Conservation (phyloP, 495 filamentous ascomycete genomes). For the Hypoxylon fragiforme region DNA sequence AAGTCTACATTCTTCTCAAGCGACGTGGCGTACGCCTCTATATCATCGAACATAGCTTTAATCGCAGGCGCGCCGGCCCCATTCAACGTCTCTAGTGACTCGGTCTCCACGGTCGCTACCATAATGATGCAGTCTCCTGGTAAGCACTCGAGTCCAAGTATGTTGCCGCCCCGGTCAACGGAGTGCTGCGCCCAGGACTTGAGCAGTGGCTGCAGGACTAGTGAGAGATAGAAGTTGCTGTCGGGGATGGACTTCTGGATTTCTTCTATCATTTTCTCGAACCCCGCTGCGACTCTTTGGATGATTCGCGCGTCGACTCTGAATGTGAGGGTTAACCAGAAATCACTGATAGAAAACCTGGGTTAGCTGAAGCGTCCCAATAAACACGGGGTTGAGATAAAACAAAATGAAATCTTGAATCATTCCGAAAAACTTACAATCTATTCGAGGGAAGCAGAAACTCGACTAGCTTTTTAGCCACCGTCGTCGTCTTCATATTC, state of each 20-base stretch:
- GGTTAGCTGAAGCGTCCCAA: neutral
- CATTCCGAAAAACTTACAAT: slow-evolving; percentile 14
- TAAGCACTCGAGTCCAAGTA: slow-evolving; percentile 52
- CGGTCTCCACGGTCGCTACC: slow-evolving; percentile 14
- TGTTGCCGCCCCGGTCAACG: slow-evolving; percentile 54
- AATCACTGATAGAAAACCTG: slow-evolving; percentile 15
- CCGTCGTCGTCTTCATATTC: slow-evolving; percentile 27
- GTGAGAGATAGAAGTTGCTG: slow-evolving; percentile 43
- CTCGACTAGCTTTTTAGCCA: slow-evolving; percentile 26
- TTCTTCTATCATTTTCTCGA: slow-evolving; percentile 27
- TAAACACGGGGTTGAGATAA: neutral
- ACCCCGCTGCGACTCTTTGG: slow-evolving; percentile 19
- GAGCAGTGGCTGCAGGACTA: slow-evolving; percentile 55
- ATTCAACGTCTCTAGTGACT: slow-evolving; percentile 19
- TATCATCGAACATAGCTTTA: slow-evolving; percentile 7
- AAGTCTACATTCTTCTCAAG: slow-evolving; percentile 13
- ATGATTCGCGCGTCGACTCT: slow-evolving; percentile 35
- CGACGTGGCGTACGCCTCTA: slow-evolving; percentile 11
- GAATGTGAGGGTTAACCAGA: slow-evolving; percentile 38
- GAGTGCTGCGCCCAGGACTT: slow-evolving; percentile 45
- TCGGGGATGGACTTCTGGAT: slow-evolving; percentile 28
- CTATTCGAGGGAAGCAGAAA: slow-evolving; percentile 13
- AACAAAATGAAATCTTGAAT: neutral
- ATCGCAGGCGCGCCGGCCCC: neutral
- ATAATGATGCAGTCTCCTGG: slow-evolving; percentile 38